A percentile compares a stretch with the other conserved stretches of the same genome.
These are phyloP conservation scores for Trypanosoma melophagium DNA, from an alignment of 208 protist genomes.

Conservation along the genomic window DNA sequence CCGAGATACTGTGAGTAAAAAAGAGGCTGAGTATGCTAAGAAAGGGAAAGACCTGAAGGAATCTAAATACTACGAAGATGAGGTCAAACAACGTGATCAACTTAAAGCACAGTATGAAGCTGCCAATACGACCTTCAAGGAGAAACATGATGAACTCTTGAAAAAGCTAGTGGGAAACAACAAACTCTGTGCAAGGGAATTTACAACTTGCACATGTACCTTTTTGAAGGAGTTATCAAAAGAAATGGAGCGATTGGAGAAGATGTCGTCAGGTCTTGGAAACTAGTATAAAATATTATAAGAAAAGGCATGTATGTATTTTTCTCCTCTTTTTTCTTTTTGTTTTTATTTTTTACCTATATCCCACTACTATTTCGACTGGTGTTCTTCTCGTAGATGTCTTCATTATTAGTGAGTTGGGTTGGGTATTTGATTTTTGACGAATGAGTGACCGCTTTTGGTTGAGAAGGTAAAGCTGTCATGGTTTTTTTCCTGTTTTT, in stretches of 20 bases:
- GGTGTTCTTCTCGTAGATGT: no score
- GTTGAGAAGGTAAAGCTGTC: neutral
- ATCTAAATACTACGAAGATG: constrained; percentile 43
- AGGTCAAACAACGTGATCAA: constrained; percentile 49
- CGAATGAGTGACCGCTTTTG: neutral
- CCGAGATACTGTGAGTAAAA: constrained; percentile 47
- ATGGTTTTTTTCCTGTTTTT: neutral
- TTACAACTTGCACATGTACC: constrained; percentile 31
- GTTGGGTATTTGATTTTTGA: neutral
- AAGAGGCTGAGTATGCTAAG: constrained; percentile 46
- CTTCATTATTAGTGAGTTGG: neutral
- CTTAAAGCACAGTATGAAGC: constrained; percentile 35
- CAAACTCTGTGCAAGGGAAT: constrained; percentile 28
- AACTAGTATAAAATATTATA: neutral
- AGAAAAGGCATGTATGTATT: neutral
- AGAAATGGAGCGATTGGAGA: neutral
- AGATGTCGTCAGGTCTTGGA: neutral
- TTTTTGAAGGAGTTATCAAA: constrained; percentile 27
- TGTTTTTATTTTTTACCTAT: no score
- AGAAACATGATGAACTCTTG: constrained; percentile 38
- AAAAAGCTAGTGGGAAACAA: constrained; percentile 27
- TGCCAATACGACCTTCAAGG: constrained; percentile 48
- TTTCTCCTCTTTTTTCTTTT: constrained; percentile 11
- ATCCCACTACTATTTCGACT: no score
- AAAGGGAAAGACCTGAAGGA: constrained; percentile 52